Evolutionary conservation across 2,329 filamentous ascomycete genomes (phyloP), one percentile per base, ranked within the genome.

Genomic region (Diaporthe helianthi): DNA sequence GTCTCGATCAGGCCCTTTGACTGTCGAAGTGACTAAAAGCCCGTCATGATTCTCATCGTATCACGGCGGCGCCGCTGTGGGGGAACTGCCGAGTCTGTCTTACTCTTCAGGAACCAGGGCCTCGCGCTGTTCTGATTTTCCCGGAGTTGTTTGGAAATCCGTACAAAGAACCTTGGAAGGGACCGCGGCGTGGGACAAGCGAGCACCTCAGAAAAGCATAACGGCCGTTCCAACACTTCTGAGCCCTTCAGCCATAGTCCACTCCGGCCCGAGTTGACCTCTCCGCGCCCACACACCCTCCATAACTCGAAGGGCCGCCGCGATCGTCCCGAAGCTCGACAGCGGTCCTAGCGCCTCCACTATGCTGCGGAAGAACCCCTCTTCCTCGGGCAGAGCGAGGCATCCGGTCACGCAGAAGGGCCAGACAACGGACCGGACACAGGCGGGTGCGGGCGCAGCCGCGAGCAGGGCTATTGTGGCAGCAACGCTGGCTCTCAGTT

Each of bases 271-370:
- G 19, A 81, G 75, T 31, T 74, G 58, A 7, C 58, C 58, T 4
- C 58, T 36, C n/a, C 58, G 74, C 2, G 78, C 76, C 84, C 84
- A 86, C 0, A 85, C 82, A 36, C 76, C 77, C 73, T 85, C 82
- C 81, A 85, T 83, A 26, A 85, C 78, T 17, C 77, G 76, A 41
- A 83, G 74, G 3, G 83, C 82, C 65, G 82, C 80, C 67, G 76
- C 79, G 19, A 83, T 76, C 0, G 83, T 83, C 1, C 85, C 84
- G 69, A 85, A 85, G 2, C 83, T 76, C 65, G 79, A 78, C 4
- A 84, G 71, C 2, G 80, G 76, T 4, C 83, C 82, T 71, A 86
- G 79, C 2, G 76, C 75, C 12, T 72, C 74, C 2, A 82, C 78
- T 74, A 85, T 77, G 4, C 75, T 76, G 1, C 83, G 78, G 55